Base-by-base conservation (phyloP, 1,284 basidiomycete genomes). In the Malassezia slooffiae region DNA sequence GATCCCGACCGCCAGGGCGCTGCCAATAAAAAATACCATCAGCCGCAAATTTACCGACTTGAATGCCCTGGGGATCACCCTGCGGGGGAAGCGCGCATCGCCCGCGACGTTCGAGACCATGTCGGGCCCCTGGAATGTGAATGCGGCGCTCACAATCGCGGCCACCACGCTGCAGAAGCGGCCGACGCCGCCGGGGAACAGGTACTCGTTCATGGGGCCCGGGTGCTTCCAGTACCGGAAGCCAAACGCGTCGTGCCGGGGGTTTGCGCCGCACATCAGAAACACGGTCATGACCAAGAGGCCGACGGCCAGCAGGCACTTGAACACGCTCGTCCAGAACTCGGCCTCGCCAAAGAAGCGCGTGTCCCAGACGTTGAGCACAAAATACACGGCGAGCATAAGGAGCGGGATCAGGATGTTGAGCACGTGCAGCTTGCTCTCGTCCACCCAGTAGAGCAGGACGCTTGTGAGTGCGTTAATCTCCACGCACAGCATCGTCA, bases 91-190 rank as follows among this genome's bases (percentile, higher is more conserved):
- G 38, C 57, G 58, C 2, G 70, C 69, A 55, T 85, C 83, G 21
- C 79, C 72, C 21, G 84, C 85, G 44, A 84, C 75, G 67, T 88
- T 80, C 27, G 84, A 85, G 24, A 88, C 83, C 50, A 88, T 82
- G 67, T 90, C 86, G 10, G 85, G 86, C 32, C 33, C 79, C 78
- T 36, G 82, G 73, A 80, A 87, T 9, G 82, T 84, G 74, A 88
- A 90, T 3, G 83, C 83, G 5, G 85, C 82, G 19, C 71, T 55
- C 15, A 70, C 54, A 21, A 70, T 56, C n/a, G 65, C 53, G 3
- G 43, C 43, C 34, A 62, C 62, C 54, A 70, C 70, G 5, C 62
- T 68, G 8, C 71, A 52, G 57, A 72, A 72, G 2, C 74, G 75
- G 2, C 82, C 82, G 53, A 76, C 77, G 2, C 73, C 46, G 1